These are phyloP conservation scores for Ceratobasidium sp. DNA, from an alignment of 1,284 basidiomycete species.

Conservation along the genomic window DNA sequence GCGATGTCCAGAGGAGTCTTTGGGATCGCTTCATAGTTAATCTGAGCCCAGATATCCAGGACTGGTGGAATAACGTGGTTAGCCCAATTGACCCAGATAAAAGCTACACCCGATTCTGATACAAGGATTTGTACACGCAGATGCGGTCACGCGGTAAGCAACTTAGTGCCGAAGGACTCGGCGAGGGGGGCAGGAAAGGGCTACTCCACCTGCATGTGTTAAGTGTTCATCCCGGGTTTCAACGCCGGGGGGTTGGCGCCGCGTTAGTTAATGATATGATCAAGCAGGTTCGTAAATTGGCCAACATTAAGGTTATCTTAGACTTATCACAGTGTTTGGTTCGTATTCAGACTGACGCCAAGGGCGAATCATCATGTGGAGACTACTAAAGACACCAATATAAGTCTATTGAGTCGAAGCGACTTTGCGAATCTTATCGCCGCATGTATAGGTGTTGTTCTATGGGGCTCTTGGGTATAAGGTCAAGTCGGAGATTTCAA, in stretches of 20 bases:
- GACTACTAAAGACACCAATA: neutral
- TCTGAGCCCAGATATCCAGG: neutral
- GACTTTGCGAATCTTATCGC: no score
- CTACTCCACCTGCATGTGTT: slow-evolving; percentile 28
- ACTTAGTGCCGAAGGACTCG: slow-evolving; percentile 3
- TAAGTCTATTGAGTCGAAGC: no score
- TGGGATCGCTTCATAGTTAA: neutral
- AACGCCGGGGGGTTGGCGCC: slow-evolving; percentile 11
- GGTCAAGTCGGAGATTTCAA: neutral
- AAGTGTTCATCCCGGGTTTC: slow-evolving; percentile 36
- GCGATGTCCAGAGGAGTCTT: neutral
- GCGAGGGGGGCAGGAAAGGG: slow-evolving; percentile 11
- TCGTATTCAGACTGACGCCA: slow-evolving; percentile 12
- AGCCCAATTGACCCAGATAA: neutral
- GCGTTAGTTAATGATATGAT: slow-evolving; percentile 10
- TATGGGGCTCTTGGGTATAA: slow-evolving; percentile 17
- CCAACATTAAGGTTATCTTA: neutral
- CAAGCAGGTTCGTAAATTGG: slow-evolving; percentile 4
- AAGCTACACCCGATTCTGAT: neutral
- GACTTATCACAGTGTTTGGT: no score
- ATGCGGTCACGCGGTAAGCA: neutral
- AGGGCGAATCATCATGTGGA: slow-evolving; percentile 21
- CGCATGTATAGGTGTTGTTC: slow-evolving; percentile 23
- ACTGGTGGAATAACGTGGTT: slow-evolving; percentile 9
- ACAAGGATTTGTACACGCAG: neutral